These are phyloP conservation scores for Aspergillus sparsus DNA, from an alignment of 495 filamentous ascomycete genomes.

Conservation along the genomic window DNA sequence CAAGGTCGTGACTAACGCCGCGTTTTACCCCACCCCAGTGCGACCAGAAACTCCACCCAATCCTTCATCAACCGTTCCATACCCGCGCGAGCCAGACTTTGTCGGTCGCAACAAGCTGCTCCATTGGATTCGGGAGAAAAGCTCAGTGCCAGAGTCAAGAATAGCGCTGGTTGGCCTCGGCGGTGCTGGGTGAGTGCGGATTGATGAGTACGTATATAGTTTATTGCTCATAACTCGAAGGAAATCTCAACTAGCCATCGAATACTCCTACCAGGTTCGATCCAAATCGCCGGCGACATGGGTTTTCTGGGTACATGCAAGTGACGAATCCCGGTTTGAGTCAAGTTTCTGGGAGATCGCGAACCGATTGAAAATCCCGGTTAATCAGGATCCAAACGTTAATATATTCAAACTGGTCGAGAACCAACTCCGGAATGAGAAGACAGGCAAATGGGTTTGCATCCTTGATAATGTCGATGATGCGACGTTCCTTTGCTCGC, in stretches of 20 bases:
- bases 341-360: conserved; percentile 44
- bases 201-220: neutral
- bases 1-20: too few species aligned
- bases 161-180: conserved; percentile 34
- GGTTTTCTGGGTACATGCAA: conserved; percentile 55
- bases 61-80: conserved; percentile 32
- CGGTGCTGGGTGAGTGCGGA: conserved; percentile 29
- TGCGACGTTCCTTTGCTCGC: conserved; percentile 14
- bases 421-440: conserved; percentile 40
- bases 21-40: too few species aligned
- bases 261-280: conserved; percentile 39
- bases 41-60: conserved; percentile 18
- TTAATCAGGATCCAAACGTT: conserved; percentile 37
- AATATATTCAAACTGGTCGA: conserved; percentile 44
- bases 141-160: conserved; percentile 25
- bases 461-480: conserved; percentile 15
- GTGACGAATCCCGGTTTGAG: conserved; percentile 40
- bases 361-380: conserved; percentile 34
- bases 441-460: conserved; percentile 13
- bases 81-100: conserved; percentile 37
- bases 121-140: conserved; percentile 29
- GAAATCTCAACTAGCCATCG: conserved; percentile 44
- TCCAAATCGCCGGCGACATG: conserved; percentile 41
- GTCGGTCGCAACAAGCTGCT: conserved; percentile 31
- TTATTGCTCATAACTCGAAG: conserved; percentile 23